A percentile compares a stretch with the other conserved stretches of the same genome.
These are phyloP conservation scores for Colletotrichum gigasporum DNA, from an alignment of 2,329 filamentous ascomycete species.

Conservation along the genomic window DNA sequence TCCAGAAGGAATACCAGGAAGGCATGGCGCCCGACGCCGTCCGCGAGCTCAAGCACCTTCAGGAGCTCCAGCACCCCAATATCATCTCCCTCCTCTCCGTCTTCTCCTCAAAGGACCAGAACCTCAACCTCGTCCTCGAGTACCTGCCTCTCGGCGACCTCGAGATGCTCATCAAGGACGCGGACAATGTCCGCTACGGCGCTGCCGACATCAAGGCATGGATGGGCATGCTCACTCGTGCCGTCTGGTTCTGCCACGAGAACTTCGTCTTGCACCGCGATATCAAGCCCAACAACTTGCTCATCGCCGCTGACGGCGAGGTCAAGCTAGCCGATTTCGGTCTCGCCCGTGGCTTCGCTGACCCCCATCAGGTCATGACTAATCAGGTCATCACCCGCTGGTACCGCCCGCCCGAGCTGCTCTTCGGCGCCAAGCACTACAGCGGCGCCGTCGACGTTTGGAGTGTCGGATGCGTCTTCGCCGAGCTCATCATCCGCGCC, in stretches of 20 bases:
- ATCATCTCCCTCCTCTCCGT: slow-evolving; percentile 93
- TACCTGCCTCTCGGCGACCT: slow-evolving; percentile 93
- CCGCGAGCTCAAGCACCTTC: slow-evolving; percentile 93
- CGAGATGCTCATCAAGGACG: slow-evolving; percentile 92
- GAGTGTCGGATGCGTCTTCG: slow-evolving; percentile 93
- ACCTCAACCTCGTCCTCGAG: slow-evolving; percentile 94
- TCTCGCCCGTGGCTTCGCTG: slow-evolving; percentile 87
- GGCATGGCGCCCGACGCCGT: slow-evolving; percentile 95
- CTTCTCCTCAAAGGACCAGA: slow-evolving; percentile 96
- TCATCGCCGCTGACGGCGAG: slow-evolving; percentile 92
- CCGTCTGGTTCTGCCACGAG: slow-evolving; percentile 96
- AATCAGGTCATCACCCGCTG: slow-evolving; percentile 95
- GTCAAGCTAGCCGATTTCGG: slow-evolving; percentile 98
- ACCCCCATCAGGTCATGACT: slow-evolving; percentile 90
- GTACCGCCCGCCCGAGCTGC: slow-evolving; percentile 94
- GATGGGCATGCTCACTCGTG: slow-evolving; percentile 97
- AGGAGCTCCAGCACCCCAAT: slow-evolving; percentile 93
- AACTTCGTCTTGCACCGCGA: slow-evolving; percentile 95
- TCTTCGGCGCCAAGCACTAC: slow-evolving; percentile 91
- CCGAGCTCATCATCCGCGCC: slow-evolving; percentile 84
- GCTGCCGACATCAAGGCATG: slow-evolving; percentile 94
- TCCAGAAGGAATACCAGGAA: slow-evolving; percentile 86
- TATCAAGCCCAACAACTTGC: slow-evolving; percentile 98
- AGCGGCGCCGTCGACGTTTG: slow-evolving; percentile 92
- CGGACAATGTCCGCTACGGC: slow-evolving; percentile 80